These are phyloP conservation scores for Paraconiothyrium sp. DNA, from an alignment of 2,329 filamentous ascomycete genomes.

Conservation along the genomic window DNA sequence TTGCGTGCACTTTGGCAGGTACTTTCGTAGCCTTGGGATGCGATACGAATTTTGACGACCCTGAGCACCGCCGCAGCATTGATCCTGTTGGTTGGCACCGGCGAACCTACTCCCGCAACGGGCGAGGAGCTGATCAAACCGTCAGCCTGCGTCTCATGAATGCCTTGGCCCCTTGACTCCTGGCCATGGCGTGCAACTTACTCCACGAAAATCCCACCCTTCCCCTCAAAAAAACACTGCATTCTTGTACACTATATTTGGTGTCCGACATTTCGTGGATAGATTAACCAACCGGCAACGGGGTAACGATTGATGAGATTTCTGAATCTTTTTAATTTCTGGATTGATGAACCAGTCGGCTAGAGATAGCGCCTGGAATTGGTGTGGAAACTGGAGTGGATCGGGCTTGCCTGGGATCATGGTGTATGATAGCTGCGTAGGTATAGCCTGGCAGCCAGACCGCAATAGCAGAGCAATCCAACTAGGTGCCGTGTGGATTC, in stretches of 20 bases:
- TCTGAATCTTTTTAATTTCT: conserved; percentile 13
- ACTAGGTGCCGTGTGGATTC: neutral
- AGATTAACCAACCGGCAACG: conserved; percentile 30
- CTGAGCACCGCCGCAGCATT: neutral
- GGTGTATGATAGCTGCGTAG: conserved; percentile 18
- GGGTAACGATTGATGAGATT: conserved; percentile 36
- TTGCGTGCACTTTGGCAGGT: neutral
- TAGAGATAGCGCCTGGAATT: conserved; percentile 24
- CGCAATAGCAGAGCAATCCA: conserved; percentile 12
- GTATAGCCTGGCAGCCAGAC: conserved; percentile 10
- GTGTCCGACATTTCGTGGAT: conserved; percentile 23
- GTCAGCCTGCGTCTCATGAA: conserved; percentile 12
- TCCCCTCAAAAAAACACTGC: neutral
- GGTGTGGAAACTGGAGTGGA: conserved; percentile 13
- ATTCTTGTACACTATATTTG: conserved; percentile 30
- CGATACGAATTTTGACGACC: neutral
- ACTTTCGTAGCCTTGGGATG: neutral
- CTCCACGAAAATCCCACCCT: conserved; percentile 1
- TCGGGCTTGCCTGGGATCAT: conserved; percentile 16
- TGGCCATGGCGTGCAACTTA: neutral
- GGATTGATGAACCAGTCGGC: conserved; percentile 13
- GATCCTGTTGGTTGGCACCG: neutral
- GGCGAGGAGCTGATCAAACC: conserved; percentile 1
- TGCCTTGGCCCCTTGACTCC: neutral
- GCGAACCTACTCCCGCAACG: neutral